Conservation (phyloP, 2,329 filamentous ascomycete genomes). For the Pseudogymnoascus sp. region DNA sequence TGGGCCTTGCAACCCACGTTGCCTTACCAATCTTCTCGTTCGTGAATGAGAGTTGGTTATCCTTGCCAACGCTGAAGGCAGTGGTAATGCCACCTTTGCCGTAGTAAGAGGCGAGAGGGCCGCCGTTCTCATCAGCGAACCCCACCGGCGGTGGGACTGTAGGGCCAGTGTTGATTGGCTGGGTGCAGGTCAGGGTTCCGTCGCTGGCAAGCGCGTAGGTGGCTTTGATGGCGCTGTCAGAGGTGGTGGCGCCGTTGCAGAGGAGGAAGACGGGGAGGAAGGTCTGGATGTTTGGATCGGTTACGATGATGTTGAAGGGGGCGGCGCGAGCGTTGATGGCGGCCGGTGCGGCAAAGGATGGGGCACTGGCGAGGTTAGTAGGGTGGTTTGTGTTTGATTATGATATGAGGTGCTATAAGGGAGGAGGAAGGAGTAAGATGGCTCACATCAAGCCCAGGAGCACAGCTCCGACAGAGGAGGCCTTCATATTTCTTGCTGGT, state of each 20-base stretch:
- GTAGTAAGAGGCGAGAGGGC: not conserved
- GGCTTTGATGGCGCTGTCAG: not conserved
- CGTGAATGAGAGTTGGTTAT: not conserved
- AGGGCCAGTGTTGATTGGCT: not conserved
- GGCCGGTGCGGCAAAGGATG: not conserved
- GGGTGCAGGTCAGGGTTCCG: not conserved
- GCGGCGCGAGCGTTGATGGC: not conserved
- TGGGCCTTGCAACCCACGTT: not conserved
- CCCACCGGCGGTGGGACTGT: not conserved
- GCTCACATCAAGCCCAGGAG: not conserved
- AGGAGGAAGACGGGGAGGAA: not conserved
- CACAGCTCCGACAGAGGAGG: not conserved
- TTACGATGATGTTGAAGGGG: conserved; percentile 2
- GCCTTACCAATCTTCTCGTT: not conserved
- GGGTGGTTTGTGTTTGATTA: not conserved
- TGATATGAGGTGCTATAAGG: not conserved
- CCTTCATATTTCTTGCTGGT: conserved; percentile 1
- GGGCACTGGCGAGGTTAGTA: not conserved
- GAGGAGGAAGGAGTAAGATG: not conserved
- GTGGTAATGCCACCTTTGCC: not conserved
- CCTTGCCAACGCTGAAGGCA: not conserved
- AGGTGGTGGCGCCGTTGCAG: not conserved
- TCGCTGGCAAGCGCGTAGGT: not conserved
- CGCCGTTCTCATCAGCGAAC: not conserved
- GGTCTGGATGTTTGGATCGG: not conserved